These are phyloP conservation scores for Microbotryum scabiosae DNA, from an alignment of 1,284 basidiomycete genomes.

Conservation along the genomic window DNA sequence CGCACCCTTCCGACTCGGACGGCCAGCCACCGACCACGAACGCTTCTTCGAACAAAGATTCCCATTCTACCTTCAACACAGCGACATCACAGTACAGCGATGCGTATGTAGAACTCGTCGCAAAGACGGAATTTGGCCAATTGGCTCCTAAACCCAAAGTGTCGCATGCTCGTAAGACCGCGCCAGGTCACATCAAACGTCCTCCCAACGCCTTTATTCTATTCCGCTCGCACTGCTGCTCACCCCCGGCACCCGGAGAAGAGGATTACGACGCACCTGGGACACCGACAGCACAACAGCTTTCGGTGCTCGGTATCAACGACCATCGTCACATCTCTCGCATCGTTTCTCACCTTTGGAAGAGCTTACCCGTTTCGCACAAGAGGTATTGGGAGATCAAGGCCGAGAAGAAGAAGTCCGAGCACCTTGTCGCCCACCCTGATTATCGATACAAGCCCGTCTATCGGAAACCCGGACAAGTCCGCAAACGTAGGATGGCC, in stretches of 20 bases:
- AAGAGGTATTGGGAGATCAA: slow-evolving; percentile 35
- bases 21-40: too few species aligned
- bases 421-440: slow-evolving; percentile 32
- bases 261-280: slow-evolving; percentile 14
- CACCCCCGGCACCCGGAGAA: slow-evolving; percentile 51
- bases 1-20: too few species aligned
- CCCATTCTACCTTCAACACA: too few species aligned
- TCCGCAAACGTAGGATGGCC: slow-evolving; percentile 17
- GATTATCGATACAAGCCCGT: slow-evolving; percentile 36
- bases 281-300: slow-evolving; percentile 21
- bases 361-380: slow-evolving; percentile 29
- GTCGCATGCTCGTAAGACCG: slow-evolving; percentile 27
- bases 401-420: slow-evolving; percentile 34
- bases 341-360: slow-evolving; percentile 36
- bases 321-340: slow-evolving; percentile 37
- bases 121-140: too few species aligned
- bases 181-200: slow-evolving; percentile 66
- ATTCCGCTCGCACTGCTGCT: slow-evolving; percentile 80
- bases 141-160: slow-evolving; percentile 4
- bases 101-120: too few species aligned
- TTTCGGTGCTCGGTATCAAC: slow-evolving; percentile 29
- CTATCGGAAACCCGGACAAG: slow-evolving; percentile 24
- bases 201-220: slow-evolving; percentile 93
- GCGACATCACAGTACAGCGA: too few species aligned
- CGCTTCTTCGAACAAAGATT: too few species aligned